Evolutionary conservation across 352 stramenopile species (phyloP).

Genomic region (Pilasporangium apinafurcum): DNA sequence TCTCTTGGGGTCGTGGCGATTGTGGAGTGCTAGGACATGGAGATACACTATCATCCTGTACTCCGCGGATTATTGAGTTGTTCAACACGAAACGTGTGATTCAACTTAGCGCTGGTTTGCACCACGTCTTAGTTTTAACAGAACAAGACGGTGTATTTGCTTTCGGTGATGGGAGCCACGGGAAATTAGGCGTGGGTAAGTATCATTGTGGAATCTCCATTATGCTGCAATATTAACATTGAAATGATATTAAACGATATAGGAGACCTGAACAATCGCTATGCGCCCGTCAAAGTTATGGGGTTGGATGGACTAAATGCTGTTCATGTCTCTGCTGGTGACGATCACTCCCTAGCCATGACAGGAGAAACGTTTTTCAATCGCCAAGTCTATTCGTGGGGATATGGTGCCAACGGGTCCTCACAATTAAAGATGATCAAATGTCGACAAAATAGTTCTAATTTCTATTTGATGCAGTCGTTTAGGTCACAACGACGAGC

Average conservation of each 20-base stretch:
- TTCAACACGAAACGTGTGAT: conserved; percentile 54
- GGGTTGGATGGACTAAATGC: conserved; percentile 50
- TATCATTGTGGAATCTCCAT: neutral
- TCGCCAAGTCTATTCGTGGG: conserved; percentile 80
- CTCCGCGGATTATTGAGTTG: conserved; percentile 38
- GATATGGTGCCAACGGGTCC: conserved; percentile 55
- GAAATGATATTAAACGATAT: too few species aligned
- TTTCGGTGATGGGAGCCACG: conserved; percentile 56
- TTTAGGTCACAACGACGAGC: conserved; percentile 58
- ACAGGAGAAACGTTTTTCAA: conserved; percentile 59
- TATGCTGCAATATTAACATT: too few species aligned
- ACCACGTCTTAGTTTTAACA: conserved; percentile 67
- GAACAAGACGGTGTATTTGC: conserved; percentile 60
- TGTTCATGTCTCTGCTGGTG: conserved; percentile 47
- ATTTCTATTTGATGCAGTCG: conserved; percentile 19
- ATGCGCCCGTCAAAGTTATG: conserved; percentile 28
- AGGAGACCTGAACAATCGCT: conserved; percentile 38
- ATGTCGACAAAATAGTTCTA: too few species aligned
- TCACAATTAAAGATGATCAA: neutral
- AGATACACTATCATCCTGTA: conserved; percentile 23
- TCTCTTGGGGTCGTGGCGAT: conserved; percentile 66
- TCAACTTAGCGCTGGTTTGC: conserved; percentile 41
- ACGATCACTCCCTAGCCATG: conserved; percentile 63
- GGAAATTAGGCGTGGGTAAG: conserved; percentile 59
- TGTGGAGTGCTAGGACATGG: conserved; percentile 54